Evolutionary conservation across 805 yeast species (phyloP).

Genomic region (Tanozyma kutaoensis): DNA sequence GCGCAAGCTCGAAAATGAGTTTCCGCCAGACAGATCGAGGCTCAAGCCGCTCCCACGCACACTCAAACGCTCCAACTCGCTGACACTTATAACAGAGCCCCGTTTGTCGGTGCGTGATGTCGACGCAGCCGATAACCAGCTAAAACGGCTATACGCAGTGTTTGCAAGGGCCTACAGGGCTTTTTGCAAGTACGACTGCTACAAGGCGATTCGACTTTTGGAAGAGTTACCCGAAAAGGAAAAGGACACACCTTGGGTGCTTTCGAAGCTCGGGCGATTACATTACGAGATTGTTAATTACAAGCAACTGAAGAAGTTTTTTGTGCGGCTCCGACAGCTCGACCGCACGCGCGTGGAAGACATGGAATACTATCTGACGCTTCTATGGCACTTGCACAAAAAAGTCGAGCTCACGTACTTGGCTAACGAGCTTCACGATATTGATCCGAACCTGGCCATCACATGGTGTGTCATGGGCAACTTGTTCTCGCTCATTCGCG

Average conservation of each 20-base stretch:
- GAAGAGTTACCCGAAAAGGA: slow-evolving; percentile 51
- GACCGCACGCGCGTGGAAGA: slow-evolving; percentile 76
- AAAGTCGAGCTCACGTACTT: slow-evolving; percentile 68
- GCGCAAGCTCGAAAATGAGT: slow-evolving; percentile 3
- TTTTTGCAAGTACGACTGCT: slow-evolving; percentile 58
- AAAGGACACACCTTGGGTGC: slow-evolving; percentile 71
- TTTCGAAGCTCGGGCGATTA: slow-evolving; percentile 64
- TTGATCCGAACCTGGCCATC: slow-evolving; percentile 55
- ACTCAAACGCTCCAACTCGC: no score
- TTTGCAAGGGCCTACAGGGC: slow-evolving; percentile 52
- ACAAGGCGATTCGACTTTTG: slow-evolving; percentile 61
- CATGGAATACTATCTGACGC: slow-evolving; percentile 84
- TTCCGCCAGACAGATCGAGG: no score
- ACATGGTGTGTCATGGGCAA: slow-evolving; percentile 93
- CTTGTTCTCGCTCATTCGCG: slow-evolving; percentile 67
- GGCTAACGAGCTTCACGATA: slow-evolving; percentile 66
- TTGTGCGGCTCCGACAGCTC: slow-evolving; percentile 43
- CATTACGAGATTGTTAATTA: slow-evolving; percentile 85
- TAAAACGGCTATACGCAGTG: slow-evolving; percentile 33
- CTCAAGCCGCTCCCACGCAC: no score
- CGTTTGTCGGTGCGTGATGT: slow-evolving; percentile 10
- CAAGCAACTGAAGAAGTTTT: slow-evolving; percentile 56
- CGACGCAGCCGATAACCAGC: slow-evolving; percentile 23
- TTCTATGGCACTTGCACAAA: slow-evolving; percentile 84
- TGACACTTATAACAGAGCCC: slow-evolving; percentile 1